Conservation (phyloP, 768 basidiomycete species). For the Cytidiella melzeri region DNA sequence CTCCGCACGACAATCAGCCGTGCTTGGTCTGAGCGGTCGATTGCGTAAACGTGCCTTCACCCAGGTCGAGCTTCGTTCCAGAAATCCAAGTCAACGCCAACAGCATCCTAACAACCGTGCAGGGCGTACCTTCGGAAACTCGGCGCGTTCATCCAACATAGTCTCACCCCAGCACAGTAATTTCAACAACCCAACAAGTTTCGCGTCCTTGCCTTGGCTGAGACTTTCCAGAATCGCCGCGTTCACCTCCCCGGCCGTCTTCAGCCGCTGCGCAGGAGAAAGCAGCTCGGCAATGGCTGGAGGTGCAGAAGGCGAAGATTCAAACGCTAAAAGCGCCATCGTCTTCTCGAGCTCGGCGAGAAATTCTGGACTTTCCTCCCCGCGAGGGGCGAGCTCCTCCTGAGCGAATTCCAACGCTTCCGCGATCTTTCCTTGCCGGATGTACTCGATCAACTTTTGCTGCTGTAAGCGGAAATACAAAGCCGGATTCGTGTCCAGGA, state of each 20-base stretch:
- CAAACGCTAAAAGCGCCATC: constrained; percentile 88
- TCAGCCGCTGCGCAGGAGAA: constrained; percentile 82
- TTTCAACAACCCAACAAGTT: constrained; percentile 75
- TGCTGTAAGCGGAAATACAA: constrained; percentile 96
- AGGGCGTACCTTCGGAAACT: constrained; percentile 63
- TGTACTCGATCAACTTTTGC: constrained; percentile 91
- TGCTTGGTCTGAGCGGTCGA: not conserved
- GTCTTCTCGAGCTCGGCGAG: constrained; percentile 87
- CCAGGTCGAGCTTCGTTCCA: constrained; percentile 18
- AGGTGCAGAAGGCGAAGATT: constrained; percentile 55
- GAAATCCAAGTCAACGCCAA: not conserved
- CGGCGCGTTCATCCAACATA: constrained; percentile 67
- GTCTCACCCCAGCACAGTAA: constrained; percentile 86
- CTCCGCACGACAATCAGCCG: not conserved
- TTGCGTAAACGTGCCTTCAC: constrained; percentile 18
- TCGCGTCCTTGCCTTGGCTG: constrained; percentile 90
- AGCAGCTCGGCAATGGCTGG: constrained; percentile 70
- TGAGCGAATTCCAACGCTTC: constrained; percentile 91
- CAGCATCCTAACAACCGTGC: not conserved
- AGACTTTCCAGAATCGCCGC: constrained; percentile 90
- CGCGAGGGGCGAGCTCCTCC: constrained; percentile 87
- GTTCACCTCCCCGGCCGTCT: constrained; percentile 95
- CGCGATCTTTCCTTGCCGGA: constrained; percentile 71
- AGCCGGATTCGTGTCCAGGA: constrained; percentile 90
- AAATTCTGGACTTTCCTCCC: constrained; percentile 93